Percentiles rank a stretch among this genome's conserved stretches.
These are phyloP conservation scores for slime mould (Dictyostelium discoideum) DNA, from an alignment of 78 protist genomes.

Conservation along the genomic window DNA sequence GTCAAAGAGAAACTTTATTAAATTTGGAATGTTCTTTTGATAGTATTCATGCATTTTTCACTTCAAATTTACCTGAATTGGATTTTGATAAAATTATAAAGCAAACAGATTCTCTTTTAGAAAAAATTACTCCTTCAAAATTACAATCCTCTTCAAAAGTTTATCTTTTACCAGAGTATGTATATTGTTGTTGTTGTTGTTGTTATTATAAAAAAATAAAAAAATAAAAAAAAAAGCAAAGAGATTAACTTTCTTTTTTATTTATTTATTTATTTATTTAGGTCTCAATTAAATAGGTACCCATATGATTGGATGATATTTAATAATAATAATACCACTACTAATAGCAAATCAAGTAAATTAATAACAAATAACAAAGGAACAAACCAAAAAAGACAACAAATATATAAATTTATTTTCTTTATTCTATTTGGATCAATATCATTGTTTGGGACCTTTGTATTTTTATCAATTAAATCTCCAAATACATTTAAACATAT, in stretches of 20 bases:
- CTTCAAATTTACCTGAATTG: constrained; percentile 55
- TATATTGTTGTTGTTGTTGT: too few species aligned
- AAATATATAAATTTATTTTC: constrained; percentile 34
- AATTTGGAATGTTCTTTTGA: constrained; percentile 53
- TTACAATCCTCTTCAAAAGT: constrained; percentile 31
- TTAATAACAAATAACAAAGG: not conserved
- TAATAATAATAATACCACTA: not conserved
- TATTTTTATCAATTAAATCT: constrained; percentile 18
- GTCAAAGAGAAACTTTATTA: constrained; percentile 28
- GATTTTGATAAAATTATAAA: constrained; percentile 56
- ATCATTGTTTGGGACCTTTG: not conserved
- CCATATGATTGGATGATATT: constrained; percentile 69
- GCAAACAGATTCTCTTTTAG: constrained; percentile 12
- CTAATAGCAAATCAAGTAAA: not conserved
- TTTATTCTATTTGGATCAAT: constrained; percentile 37
- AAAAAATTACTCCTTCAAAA: constrained; percentile 65
- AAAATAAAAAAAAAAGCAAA: not conserved
- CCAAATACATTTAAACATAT: not conserved
- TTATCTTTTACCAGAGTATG: constrained; percentile 23
- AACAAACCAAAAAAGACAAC: not conserved
- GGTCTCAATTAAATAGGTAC: constrained; percentile 65
- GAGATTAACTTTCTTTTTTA: not conserved
- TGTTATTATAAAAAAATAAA: too few species aligned
- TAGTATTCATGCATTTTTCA: constrained; percentile 43
- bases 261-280: not conserved